phyloP scores from a whole-genome alignment of 352 stramenopile species.

The Phytophthora pini region DNA sequence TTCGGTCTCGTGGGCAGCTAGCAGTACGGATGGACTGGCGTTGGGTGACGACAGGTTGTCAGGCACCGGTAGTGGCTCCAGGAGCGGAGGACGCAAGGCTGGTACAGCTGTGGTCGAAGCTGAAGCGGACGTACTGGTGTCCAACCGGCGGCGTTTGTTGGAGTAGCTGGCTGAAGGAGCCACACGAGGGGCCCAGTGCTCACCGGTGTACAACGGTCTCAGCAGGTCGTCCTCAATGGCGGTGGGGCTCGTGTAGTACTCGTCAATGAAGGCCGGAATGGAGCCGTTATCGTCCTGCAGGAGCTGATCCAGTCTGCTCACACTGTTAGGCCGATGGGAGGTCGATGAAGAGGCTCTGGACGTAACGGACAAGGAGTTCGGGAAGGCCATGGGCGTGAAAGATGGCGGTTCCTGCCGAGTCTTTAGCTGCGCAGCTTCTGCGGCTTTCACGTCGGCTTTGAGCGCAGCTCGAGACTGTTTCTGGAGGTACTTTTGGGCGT shows the following conservation, averaged over 20 bases:
- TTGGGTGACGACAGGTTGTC: slow-evolving; percentile 24
- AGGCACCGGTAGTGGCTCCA: slow-evolving; percentile 25
- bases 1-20: slow-evolving; percentile 27
- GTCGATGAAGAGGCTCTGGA: slow-evolving; percentile 3
- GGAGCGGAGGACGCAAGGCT: slow-evolving; percentile 6
- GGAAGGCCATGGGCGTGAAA: slow-evolving; percentile 44
- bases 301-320: slow-evolving; percentile 57
- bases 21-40: slow-evolving; percentile 20
- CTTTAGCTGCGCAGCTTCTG: slow-evolving; percentile 1
- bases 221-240: slow-evolving; percentile 59
- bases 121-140: slow-evolving; percentile 2
- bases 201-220: slow-evolving; percentile 33
- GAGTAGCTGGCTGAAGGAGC: slow-evolving; percentile 26
- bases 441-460: slow-evolving; percentile 44
- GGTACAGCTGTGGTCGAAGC: slow-evolving; percentile 12
- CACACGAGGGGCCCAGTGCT: slow-evolving; percentile 30
- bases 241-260: slow-evolving; percentile 60
- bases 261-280: slow-evolving; percentile 47
- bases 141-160: slow-evolving; percentile 33
- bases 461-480: slow-evolving; percentile 77
- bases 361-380: slow-evolving; percentile 16
- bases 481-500: slow-evolving; percentile 97
- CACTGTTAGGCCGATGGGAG: slow-evolving; percentile 14
- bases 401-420: slow-evolving; percentile 7
- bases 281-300: slow-evolving; percentile 64